These are phyloP conservation scores for Cladophialophora carrionii DNA, from an alignment of 2,329 filamentous ascomycete species.

Conservation along the genomic window DNA sequence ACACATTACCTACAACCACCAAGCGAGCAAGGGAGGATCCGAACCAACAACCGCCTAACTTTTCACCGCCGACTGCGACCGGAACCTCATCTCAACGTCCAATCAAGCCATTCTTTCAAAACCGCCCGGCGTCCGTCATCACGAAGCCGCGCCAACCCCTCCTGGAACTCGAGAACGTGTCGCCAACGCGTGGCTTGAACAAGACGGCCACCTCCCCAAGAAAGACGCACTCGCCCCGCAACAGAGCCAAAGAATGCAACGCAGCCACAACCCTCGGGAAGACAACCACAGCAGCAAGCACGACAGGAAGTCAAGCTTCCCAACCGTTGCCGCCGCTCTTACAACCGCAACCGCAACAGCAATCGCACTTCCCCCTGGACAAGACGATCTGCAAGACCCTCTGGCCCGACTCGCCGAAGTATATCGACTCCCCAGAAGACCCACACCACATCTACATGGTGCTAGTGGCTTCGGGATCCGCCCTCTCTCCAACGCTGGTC, in stretches of 20 bases:
- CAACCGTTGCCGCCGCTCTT: background rate
- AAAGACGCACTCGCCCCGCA: background rate
- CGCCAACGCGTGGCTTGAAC: conserved; percentile 1
- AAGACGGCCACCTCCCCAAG: background rate
- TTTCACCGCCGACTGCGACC: background rate
- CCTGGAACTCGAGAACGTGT: conserved; percentile 14
- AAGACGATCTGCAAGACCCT: background rate
- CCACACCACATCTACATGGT: background rate
- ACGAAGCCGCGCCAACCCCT: conserved; percentile 12
- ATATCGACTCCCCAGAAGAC: background rate
- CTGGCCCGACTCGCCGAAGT: background rate
- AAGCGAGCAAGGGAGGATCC: conserved; percentile 1
- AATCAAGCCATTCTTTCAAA: background rate
- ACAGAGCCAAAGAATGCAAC: background rate
- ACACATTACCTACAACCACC: background rate
- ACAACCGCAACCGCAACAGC: no score
- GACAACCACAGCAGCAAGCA: background rate
- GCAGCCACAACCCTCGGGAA: background rate
- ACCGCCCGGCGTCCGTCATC: background rate
- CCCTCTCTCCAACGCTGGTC: background rate
- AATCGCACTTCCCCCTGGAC: background rate
- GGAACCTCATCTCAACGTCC: conserved; percentile 4
- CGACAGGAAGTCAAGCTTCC: background rate
- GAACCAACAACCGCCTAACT: background rate
- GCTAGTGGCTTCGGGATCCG: background rate